Conservation (phyloP, 331 rosid genomes). For the Stylosanthes scabra region DNA sequence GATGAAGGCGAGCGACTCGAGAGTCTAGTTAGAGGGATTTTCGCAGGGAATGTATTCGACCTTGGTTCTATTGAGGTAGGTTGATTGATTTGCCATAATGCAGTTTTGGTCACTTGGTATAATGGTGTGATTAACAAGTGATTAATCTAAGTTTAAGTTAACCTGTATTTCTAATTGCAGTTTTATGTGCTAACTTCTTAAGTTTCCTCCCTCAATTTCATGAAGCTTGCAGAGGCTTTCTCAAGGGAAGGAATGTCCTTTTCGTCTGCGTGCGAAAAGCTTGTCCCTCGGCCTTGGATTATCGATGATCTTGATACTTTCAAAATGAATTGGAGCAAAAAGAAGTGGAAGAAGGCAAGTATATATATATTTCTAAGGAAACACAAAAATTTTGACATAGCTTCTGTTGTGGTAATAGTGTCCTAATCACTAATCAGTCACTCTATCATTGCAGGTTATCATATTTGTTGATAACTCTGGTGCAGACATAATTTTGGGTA, state of each 20-base stretch:
- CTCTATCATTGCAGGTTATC: conserved; percentile 62
- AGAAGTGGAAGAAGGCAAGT: conserved; percentile 87
- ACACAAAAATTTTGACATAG: conserved; percentile 12
- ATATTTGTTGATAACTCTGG: conserved; percentile 99
- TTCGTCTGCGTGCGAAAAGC: conserved; percentile 80
- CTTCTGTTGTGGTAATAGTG: too few relatives aligned
- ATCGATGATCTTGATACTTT: conserved; percentile 88
- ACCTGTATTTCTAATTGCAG: neutral
- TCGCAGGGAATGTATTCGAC: conserved; percentile 96
- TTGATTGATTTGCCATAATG: conserved; percentile 28
- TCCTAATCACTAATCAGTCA: conserved; percentile 46
- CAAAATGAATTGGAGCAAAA: conserved; percentile 77
- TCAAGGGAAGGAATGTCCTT: conserved; percentile 94
- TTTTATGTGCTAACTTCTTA: conserved; percentile 25
- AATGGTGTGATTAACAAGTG: conserved; percentile 10
- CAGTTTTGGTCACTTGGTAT: conserved; percentile 12
- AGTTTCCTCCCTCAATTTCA: conserved; percentile 39
- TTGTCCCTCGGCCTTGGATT: conserved; percentile 93
- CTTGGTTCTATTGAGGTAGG: conserved; percentile 93
- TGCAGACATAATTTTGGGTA: conserved; percentile 94
- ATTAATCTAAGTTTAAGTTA: neutral
- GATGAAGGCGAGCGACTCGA: conserved; percentile 84
- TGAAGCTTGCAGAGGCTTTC: conserved; percentile 96
- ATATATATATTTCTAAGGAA: neutral
- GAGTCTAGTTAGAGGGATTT: conserved; percentile 84